Conservation (phyloP, 306 rosid species). For the Vicia villosa region DNA sequence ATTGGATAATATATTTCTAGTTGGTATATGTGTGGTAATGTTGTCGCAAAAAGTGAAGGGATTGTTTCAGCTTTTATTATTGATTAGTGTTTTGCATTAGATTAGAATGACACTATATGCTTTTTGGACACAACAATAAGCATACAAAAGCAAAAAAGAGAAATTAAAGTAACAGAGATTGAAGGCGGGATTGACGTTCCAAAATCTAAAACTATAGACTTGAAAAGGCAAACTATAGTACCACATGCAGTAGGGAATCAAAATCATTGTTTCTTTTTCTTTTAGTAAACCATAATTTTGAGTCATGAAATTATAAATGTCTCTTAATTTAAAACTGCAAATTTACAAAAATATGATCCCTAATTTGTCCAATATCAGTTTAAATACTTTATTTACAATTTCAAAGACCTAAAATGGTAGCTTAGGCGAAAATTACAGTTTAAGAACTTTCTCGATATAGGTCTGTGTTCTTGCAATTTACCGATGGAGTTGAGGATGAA, state of each 20-base stretch:
- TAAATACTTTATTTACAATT: too few relatives aligned
- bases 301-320: too few relatives aligned
- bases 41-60: constrained; percentile 56
- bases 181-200: constrained; percentile 72
- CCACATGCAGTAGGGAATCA: constrained; percentile 40
- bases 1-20: too few relatives aligned
- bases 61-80: constrained; percentile 38
- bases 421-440: too few relatives aligned
- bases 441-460: too few relatives aligned
- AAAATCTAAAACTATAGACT: constrained; percentile 32
- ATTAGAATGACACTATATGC: constrained; percentile 18
- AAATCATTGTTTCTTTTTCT: constrained; percentile 5
- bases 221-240: constrained; percentile 31
- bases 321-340: too few relatives aligned
- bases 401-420: too few relatives aligned
- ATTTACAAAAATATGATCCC: too few relatives aligned
- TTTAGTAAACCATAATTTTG: too few relatives aligned
- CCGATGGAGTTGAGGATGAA: too few relatives aligned
- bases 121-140: constrained; percentile 40
- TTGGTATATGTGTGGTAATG: constrained; percentile 10
- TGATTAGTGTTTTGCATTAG: constrained; percentile 29
- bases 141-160: constrained; percentile 44
- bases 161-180: constrained; percentile 41
- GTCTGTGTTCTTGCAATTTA: too few relatives aligned
- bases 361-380: too few relatives aligned